Conservation (phyloP, 176 grass and related monocot species). For the Elymus sibiricus region DNA sequence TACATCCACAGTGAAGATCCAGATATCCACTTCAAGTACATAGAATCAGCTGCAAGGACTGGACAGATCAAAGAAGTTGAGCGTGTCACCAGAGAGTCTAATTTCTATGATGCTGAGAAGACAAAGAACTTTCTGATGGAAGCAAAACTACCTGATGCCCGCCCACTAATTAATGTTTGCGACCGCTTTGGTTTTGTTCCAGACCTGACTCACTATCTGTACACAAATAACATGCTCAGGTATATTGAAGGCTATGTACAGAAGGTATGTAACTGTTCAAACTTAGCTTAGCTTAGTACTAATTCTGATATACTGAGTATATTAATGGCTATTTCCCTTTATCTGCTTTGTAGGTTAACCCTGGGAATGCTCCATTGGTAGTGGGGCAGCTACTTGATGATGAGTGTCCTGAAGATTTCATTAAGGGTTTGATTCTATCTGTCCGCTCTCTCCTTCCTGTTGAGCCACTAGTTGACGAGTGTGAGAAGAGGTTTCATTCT, state of each 20-base stretch:
- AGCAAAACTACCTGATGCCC: slow-evolving; percentile 93
- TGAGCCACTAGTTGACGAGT: slow-evolving; percentile 93
- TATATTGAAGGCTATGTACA: slow-evolving; percentile 99
- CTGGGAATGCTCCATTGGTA: slow-evolving; percentile 87
- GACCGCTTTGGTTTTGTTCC: slow-evolving; percentile 98
- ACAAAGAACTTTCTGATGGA: slow-evolving; percentile 98
- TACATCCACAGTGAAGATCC: slow-evolving; percentile 72
- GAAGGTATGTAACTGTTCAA: slow-evolving; percentile 48
- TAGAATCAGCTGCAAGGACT: slow-evolving; percentile 93
- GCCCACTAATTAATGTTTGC: slow-evolving; percentile 92
- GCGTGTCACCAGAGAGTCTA: slow-evolving; percentile 97
- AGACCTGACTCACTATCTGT: slow-evolving; percentile 92
- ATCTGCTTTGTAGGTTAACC: slow-evolving; percentile 68
- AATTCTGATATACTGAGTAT: slow-evolving; percentile 7
- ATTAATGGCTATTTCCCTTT: slow-evolving; percentile 14
- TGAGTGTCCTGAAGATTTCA: slow-evolving; percentile 98
- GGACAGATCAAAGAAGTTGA: slow-evolving; percentile 99
- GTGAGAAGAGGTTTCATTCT: slow-evolving; percentile 78
- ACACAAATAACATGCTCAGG: slow-evolving; percentile 91
- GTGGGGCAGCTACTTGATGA: slow-evolving; percentile 93
- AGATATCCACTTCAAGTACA: slow-evolving; percentile 98
- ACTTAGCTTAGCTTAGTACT: slow-evolving; percentile 1
- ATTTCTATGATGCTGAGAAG: slow-evolving; percentile 97
- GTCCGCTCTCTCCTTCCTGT: slow-evolving; percentile 87
- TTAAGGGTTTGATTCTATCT: slow-evolving; percentile 96